These are phyloP conservation scores for Cladorrhinum samala DNA, from an alignment of 495 filamentous ascomycete genomes.

Conservation along the genomic window DNA sequence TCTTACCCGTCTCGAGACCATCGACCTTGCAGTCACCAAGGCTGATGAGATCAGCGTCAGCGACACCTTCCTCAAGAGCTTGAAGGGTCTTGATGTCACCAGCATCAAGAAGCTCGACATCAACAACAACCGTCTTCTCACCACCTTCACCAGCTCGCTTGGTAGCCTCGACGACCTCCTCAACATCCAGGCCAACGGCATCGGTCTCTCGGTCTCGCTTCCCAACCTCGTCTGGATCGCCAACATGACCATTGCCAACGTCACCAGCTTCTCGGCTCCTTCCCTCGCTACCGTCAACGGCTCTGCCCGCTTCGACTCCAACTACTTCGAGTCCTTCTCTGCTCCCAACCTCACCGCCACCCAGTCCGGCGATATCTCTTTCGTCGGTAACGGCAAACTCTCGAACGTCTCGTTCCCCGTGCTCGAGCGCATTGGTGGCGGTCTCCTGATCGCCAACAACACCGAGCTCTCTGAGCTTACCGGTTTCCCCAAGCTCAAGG, in stretches of 20 bases:
- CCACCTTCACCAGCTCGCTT: conserved; percentile 64
- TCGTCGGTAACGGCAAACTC: conserved; percentile 71
- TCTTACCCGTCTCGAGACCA: conserved; percentile 60
- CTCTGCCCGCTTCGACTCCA: conserved; percentile 77
- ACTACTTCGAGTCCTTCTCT: conserved; percentile 59
- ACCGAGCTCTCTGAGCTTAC: conserved; percentile 57
- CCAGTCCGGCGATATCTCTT: conserved; percentile 61
- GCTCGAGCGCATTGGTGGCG: conserved; percentile 66
- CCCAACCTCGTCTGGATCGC: conserved; percentile 69
- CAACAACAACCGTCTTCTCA: conserved; percentile 73
- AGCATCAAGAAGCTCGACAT: conserved; percentile 59
- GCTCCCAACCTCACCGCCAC: conserved; percentile 77
- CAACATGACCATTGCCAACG: conserved; percentile 87
- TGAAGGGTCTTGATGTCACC: conserved; percentile 72
- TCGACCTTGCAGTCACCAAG: conserved; percentile 62
- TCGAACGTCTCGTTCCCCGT: conserved; percentile 68
- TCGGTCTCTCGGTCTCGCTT: conserved; percentile 53
- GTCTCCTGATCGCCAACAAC: conserved; percentile 83
- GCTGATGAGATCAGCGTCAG: conserved; percentile 63
- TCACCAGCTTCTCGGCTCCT: conserved; percentile 65
- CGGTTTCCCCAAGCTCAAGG: conserved; percentile 59
- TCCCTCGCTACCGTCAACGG: conserved; percentile 70
- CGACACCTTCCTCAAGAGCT: conserved; percentile 70
- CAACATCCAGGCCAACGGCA: conserved; percentile 60
- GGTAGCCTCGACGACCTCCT: conserved; percentile 59